A percentile compares a stretch with the other conserved stretches of the same genome.
These are phyloP conservation scores for Eucalyptus regnans DNA, from an alignment of 345 rosid genomes.

Conservation along the genomic window DNA sequence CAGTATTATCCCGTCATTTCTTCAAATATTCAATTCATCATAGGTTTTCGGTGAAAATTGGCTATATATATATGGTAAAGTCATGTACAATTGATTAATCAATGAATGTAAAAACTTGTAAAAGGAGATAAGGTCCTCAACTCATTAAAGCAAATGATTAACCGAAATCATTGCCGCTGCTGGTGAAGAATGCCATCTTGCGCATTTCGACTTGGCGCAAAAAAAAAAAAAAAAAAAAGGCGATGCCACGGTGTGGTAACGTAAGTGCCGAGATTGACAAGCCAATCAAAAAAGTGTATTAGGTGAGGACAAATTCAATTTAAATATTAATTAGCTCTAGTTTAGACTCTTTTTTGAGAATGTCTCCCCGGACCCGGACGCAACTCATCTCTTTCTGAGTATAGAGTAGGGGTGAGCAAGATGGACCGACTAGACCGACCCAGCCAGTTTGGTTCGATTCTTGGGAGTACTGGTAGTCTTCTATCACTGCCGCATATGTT, in stretches of 20 bases:
- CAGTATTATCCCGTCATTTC: neutral
- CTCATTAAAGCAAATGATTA: neutral
- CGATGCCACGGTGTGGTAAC: neutral
- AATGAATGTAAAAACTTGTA: neutral
- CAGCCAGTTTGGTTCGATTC: rapidly evolving
- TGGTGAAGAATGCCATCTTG: neutral
- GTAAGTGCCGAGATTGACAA: neutral
- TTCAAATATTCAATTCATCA: neutral
- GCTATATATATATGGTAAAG: neutral
- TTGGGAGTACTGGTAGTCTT: neutral
- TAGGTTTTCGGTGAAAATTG: neutral
- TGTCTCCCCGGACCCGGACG: rapidly evolving
- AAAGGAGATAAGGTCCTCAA: neutral
- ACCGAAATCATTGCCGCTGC: neutral
- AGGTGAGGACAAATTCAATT: neutral
- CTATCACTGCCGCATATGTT: neutral
- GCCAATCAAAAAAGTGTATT: neutral
- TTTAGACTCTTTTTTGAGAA: neutral
- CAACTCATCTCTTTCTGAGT: neutral
- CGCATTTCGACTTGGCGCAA: neutral
- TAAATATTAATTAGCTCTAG: neutral
- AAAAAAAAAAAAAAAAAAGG: neutral
- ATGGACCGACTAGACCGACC: rapidly evolving
- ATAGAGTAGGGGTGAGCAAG: no score
- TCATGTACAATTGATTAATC: neutral